A percentile compares a stretch with the other conserved stretches of the same genome.
Evolutionary conservation across 345 rosid genomes (phyloP).

Genomic region (Odontarrhena argentea): DNA sequence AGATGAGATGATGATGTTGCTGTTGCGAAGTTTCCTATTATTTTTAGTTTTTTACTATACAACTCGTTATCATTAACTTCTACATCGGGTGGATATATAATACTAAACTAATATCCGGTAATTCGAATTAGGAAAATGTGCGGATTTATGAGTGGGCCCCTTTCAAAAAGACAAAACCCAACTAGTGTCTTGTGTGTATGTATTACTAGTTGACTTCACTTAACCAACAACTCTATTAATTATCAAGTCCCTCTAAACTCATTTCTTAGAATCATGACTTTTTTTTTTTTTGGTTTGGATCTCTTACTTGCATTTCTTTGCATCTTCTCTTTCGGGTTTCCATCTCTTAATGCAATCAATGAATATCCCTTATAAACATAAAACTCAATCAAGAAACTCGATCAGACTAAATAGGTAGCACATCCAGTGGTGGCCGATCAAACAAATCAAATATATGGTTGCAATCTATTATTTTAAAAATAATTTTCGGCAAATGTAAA

Average conservation of each 20-base stretch:
- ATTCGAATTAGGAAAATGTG: slow-evolving; percentile 27
- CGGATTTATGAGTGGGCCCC: slow-evolving; percentile 22
- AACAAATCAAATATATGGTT: no score
- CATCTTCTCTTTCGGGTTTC: slow-evolving; percentile 9
- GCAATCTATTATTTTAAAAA: no score
- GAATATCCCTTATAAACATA: background rate
- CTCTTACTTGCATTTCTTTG: background rate
- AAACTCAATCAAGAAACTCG: no score
- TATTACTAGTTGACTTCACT: slow-evolving; percentile 38
- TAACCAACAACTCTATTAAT: slow-evolving; percentile 25
- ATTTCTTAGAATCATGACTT: slow-evolving; percentile 8
- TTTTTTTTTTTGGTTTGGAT: background rate
- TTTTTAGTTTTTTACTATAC: slow-evolving; percentile 8
- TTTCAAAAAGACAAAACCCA: slow-evolving; percentile 18
- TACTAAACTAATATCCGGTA: background rate
- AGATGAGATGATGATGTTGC: background rate
- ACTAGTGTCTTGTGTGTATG: background rate
- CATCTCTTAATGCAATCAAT: background rate
- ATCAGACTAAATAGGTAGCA: no score
- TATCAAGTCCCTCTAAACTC: slow-evolving; percentile 19
- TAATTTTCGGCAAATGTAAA: no score
- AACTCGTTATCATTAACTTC: slow-evolving; percentile 20
- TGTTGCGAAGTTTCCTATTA: slow-evolving; percentile 36
- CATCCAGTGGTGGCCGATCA: no score
- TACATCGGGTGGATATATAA: background rate